Percentiles rank a stretch among this genome's conserved stretches.
These are phyloP conservation scores for Olyra latifolia DNA, from an alignment of 176 grass and related monocot genomes.

Conservation along the genomic window DNA sequence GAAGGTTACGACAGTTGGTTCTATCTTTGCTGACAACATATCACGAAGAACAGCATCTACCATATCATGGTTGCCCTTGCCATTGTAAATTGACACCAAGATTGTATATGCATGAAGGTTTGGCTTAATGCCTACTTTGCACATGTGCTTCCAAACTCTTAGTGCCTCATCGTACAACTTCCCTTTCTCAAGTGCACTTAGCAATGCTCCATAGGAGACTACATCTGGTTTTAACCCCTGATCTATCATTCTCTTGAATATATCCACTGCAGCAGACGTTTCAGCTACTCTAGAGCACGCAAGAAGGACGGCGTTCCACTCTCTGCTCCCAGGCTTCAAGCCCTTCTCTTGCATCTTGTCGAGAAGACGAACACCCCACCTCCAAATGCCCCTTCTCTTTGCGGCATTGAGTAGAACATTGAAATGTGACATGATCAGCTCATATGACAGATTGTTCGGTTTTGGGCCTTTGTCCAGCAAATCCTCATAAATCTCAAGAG, in stretches of 20 bases:
- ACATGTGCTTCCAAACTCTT: slow-evolving; percentile 82
- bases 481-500: slow-evolving; percentile 87
- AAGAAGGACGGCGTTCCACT: slow-evolving; percentile 88
- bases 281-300: slow-evolving; percentile 84
- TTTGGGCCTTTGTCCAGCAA: slow-evolving; percentile 75
- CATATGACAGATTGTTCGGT: slow-evolving; percentile 77
- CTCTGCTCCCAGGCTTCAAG: slow-evolving; percentile 59
- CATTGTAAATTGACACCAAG: slow-evolving; percentile 68
- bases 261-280: slow-evolving; percentile 58
- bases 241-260: slow-evolving; percentile 81
- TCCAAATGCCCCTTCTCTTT: slow-evolving; percentile 69
- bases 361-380: slow-evolving; percentile 66
- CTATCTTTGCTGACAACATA: slow-evolving; percentile 53
- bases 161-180: slow-evolving; percentile 71
- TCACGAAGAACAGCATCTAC: slow-evolving; percentile 58
- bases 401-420: slow-evolving; percentile 68
- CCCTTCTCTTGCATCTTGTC: slow-evolving; percentile 95
- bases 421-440: slow-evolving; percentile 80
- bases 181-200: slow-evolving; percentile 79
- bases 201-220: slow-evolving; percentile 70
- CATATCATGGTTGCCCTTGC: slow-evolving; percentile 60
- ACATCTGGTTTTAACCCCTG: slow-evolving; percentile 61
- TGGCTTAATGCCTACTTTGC: slow-evolving; percentile 64
- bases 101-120: slow-evolving; percentile 88
- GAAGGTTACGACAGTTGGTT: slow-evolving; percentile 83